These are phyloP conservation scores for Globisporangium recalcitrans DNA, from an alignment of 352 stramenopile genomes.

Conservation along the genomic window DNA sequence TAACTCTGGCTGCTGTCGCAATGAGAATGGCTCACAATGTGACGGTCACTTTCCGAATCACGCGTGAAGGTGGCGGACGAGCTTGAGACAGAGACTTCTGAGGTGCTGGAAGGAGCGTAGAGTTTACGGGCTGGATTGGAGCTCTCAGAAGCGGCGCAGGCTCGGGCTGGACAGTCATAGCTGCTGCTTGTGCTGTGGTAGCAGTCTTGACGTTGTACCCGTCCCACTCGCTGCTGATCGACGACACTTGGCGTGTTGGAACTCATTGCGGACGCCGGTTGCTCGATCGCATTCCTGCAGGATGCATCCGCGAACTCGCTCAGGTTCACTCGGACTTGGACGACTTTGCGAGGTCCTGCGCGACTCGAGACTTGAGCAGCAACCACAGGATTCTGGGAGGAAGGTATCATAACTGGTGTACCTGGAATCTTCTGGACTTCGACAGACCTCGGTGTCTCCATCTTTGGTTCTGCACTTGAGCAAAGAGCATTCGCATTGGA, in stretches of 20 bases:
- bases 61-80: conserved; percentile 16
- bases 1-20: neutral
- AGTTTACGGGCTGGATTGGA: neutral
- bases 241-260: neutral
- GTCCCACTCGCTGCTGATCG: neutral
- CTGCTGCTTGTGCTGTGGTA: neutral
- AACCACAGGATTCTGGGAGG: neutral
- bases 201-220: neutral
- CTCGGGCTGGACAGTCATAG: neutral
- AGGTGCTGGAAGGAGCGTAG: neutral
- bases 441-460: neutral
- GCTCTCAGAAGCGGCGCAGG: neutral
- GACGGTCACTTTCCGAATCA: conserved; percentile 38
- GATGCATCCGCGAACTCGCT: conserved; percentile 21
- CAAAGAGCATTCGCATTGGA: neutral
- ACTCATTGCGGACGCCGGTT: neutral
- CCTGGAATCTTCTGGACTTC: neutral
- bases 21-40: conserved; percentile 20
- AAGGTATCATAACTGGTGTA: too few species aligned
- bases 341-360: conserved; percentile 27
- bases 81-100: neutral
- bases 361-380: neutral
- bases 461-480: neutral
- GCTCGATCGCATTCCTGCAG: neutral
- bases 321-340: conserved; percentile 46